phyloP scores from a whole-genome alignment of 148 eudicot genomes.

The Fallopia convolvulus region DNA sequence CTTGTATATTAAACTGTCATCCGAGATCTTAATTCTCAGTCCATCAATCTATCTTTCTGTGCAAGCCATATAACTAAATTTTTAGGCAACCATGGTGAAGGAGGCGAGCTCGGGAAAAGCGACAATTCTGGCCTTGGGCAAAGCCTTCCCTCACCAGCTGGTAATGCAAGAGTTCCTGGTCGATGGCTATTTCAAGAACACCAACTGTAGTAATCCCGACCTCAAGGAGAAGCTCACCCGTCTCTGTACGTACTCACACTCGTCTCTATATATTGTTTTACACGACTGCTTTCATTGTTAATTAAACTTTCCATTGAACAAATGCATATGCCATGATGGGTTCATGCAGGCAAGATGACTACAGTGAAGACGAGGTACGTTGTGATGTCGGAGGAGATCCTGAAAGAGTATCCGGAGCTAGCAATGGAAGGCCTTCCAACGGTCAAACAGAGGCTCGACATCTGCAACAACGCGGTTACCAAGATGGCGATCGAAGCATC shows the following conservation, averaged over 20 bases:
- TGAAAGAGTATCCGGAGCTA: slow-evolving; percentile 75
- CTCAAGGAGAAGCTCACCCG: slow-evolving; percentile 84
- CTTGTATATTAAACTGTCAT: not conserved
- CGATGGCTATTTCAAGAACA: slow-evolving; percentile 89
- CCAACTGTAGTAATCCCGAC: slow-evolving; percentile 81
- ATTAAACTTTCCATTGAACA: not conserved
- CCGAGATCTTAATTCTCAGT: not conserved
- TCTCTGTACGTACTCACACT: slow-evolving; percentile 44
- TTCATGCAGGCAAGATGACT: slow-evolving; percentile 72
- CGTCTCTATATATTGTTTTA: not conserved
- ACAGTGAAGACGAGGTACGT: slow-evolving; percentile 95
- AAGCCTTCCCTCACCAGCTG: slow-evolving; percentile 96
- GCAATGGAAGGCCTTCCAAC: slow-evolving; percentile 81
- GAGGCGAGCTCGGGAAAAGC: slow-evolving; percentile 60
- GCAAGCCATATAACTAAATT: not conserved
- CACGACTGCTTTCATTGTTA: not conserved
- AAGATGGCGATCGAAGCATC: slow-evolving; percentile 95
- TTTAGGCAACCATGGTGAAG: slow-evolving; percentile 21
- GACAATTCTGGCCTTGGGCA: slow-evolving; percentile 73
- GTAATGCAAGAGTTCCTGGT: slow-evolving; percentile 93
- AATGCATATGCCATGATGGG: not conserved
- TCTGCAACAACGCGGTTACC: slow-evolving; percentile 88
- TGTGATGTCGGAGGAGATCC: slow-evolving; percentile 94
- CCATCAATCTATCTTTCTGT: not conserved
- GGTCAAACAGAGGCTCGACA: slow-evolving; percentile 71